Evolutionary conservation across 169 alveolate species (phyloP), one percentile per base, ranked within the genome.

Genomic region (Toxoplasma gondii): DNA sequence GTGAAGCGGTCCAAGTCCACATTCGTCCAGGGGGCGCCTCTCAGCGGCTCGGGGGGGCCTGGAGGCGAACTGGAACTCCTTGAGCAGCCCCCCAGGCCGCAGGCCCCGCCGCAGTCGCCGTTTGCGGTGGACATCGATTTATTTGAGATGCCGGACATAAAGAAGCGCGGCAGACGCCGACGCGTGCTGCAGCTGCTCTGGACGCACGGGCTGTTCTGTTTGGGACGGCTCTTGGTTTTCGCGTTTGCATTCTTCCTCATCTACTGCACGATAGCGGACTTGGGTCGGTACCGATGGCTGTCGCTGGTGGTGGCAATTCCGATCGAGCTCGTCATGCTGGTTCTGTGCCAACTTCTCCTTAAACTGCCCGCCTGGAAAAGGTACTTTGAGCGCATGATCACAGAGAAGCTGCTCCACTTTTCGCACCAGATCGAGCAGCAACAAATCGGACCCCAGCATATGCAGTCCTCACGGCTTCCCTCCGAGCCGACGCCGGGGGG

Each of bases 251-350:
- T 36, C 39, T 74, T 74, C 22, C 10, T 74, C 24, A 31, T 74
- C 84, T 74, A 74, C 84, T 74, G 84, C 84, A 74, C 84, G 43
- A 36, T 36, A 7, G 84, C 84, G 43, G 84, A 74, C 22, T 34
- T 74, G 39, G 84, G 43, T 27, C 49, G 43, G n/a, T 74, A 74
- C 44, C 44, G 39, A 41, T 74, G 84, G 84, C 84, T 34, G 84
- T 22, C 84, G 44, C 84, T 74, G 84, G 12, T n/a, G n/a, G 84
- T 74, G 84, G 84, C 84, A 16, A 19, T 31, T 34, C 84, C 84
- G 84, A 74, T 74, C 84, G 84, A 74, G 84, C 9, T 74, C 49
- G 43, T 24, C 44, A 74, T 74, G 84, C 84, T 74, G 84, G 39
- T 74, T 16, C 84, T 74, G 10, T 74, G 84, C 84, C 39, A 74